Base-by-base conservation (phyloP, 2,329 filamentous ascomycete species). In the Geosmithia morbida region DNA sequence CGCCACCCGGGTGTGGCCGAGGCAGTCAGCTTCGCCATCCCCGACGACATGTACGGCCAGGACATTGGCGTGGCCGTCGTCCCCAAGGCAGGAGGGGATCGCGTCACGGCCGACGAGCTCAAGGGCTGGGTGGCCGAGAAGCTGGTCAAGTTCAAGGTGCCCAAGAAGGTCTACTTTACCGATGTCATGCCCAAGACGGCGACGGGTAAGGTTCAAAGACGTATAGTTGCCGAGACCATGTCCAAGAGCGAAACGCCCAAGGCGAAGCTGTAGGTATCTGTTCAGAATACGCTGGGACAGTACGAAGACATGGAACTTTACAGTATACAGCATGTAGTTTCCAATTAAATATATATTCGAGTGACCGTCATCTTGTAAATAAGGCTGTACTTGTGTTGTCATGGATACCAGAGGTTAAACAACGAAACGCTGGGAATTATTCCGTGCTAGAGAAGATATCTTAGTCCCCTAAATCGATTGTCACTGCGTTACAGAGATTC, bases 131-230 rank as follows among this genome's bases (percentile, higher is more conserved):
- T 89, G 53, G 69, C 68, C 0, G 77, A 83, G 50, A 81, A 77
- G 58, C 68, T 88, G 51, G 83, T 83, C 50, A 88, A 85, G 65
- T 92, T 92, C 65, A 94, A 94, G 70, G 74, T 88, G 41, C 87
- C 87, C 2, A 89, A 86, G 69, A 81, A 86, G 72, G 70, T 89
- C 37, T 92, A 85, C 69, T 88, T 92, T 56, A 86, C 86, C 37
- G 75, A 87, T 49, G 68, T 82, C 53, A 94, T 94, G 79, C 87
- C 87, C 52, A 94, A 94, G 74, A 90, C 87, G 3, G 86, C 87
- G n/a, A 94, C 87, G 6, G 87, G 87, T 48, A 94, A 94, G 71
- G 84, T 94, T 50, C 87, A 94, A 66, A 71, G 87, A 51, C 76
- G 85, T 51, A 86, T 89, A 57, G 86, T 94, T n/a, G 86, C 86